Conservation (phyloP, 1,139 yeast species). For the Kodamaea alishanica region DNA sequence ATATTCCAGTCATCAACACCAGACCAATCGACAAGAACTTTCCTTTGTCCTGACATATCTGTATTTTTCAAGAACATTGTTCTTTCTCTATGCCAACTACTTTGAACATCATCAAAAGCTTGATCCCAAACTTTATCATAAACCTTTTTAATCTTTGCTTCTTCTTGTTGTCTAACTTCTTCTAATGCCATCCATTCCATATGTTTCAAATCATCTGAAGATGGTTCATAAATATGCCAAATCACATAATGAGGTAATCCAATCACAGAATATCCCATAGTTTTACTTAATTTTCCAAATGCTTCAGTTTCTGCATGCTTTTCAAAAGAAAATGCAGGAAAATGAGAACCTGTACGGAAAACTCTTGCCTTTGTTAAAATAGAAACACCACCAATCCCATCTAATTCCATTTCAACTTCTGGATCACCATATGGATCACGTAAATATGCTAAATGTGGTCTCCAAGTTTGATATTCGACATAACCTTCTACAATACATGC, state of each 20-base stretch:
- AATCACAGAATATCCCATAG: constrained; percentile 77
- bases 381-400: constrained; percentile 90
- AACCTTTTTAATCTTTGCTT: constrained; percentile 60
- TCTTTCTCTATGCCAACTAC: constrained; percentile 66
- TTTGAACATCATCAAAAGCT: constrained; percentile 72
- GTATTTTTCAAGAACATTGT: constrained; percentile 67
- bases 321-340: constrained; percentile 87
- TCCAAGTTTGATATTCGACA: constrained; percentile 89
- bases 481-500: constrained; percentile 91
- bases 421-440: constrained; percentile 86
- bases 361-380: constrained; percentile 77
- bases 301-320: constrained; percentile 95
- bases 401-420: constrained; percentile 81
- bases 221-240: constrained; percentile 92
- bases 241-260: constrained; percentile 88
- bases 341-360: constrained; percentile 76
- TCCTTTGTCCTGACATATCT: constrained; percentile 50
- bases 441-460: constrained; percentile 84
- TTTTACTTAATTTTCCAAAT: constrained; percentile 77
- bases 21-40: constrained; percentile 63
- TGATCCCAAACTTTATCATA: constrained; percentile 73
- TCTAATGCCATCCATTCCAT: constrained; percentile 98
- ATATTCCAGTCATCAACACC: constrained; percentile 49
- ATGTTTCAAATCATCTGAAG: constrained; percentile 80
- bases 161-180: constrained; percentile 70